phyloP scores from a whole-genome alignment of 1,284 basidiomycete genomes.

The Cutaneotrichosporon cutaneum region DNA sequence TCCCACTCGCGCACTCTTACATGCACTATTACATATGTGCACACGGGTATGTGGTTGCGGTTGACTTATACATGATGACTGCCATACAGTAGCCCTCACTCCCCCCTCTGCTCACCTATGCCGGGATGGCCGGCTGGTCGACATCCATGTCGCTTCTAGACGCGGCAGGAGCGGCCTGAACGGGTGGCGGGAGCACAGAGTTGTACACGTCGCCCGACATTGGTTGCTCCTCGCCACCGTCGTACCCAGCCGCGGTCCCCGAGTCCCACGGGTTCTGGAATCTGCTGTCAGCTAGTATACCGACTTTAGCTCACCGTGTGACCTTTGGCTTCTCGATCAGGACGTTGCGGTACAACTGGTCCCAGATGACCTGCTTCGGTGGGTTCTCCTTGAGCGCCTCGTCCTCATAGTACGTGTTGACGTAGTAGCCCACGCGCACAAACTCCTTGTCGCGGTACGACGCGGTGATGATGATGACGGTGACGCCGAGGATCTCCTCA shows the following conservation, averaged over 20 bases:
- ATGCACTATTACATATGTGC: slow-evolving; percentile 9
- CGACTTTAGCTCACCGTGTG: slow-evolving; percentile 61
- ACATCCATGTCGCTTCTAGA: slow-evolving; percentile 37
- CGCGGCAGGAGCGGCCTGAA: slow-evolving; percentile 34
- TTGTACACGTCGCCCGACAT: slow-evolving; percentile 20
- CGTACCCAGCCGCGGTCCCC: slow-evolving; percentile 13
- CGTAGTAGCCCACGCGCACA: slow-evolving; percentile 98
- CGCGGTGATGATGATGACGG: slow-evolving; percentile 90
- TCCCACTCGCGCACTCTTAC: neutral
- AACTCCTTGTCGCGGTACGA: slow-evolving; percentile 95
- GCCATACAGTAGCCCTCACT: slow-evolving; percentile 9
- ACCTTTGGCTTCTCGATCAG: slow-evolving; percentile 91
- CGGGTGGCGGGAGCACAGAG: slow-evolving; percentile 45
- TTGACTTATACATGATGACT: slow-evolving; percentile 6
- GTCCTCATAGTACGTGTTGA: slow-evolving; percentile 97
- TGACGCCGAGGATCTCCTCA: slow-evolving; percentile 70
- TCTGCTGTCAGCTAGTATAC: slow-evolving; percentile 21
- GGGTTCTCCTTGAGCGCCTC: slow-evolving; percentile 79
- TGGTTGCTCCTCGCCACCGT: slow-evolving; percentile 15
- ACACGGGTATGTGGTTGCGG: neutral
- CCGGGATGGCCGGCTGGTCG: slow-evolving; percentile 26
- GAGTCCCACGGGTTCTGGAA: slow-evolving; percentile 52
- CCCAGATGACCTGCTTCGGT: slow-evolving; percentile 69
- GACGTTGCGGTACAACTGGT: slow-evolving; percentile 75
- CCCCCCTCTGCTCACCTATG: slow-evolving; percentile 5